Base-by-base conservation (phyloP, 257 asterid genomes). In the Ajuga chamaepitys region DNA sequence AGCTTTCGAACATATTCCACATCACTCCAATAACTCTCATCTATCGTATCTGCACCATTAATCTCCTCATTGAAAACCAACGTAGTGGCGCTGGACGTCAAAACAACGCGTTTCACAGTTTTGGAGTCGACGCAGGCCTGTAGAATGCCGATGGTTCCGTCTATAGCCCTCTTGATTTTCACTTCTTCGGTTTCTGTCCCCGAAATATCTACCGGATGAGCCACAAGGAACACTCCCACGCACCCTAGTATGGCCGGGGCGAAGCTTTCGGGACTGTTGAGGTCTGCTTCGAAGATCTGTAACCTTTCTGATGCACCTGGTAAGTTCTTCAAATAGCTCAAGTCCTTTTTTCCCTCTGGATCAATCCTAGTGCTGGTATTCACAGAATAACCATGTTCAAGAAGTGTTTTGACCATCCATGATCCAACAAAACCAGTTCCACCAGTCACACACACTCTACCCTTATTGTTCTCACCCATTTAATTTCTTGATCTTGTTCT, bases 151-250 rank as follows among this genome's bases (percentile, higher is more conserved):
- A 55, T 21, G 3, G 78, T 52, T 22, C 84, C 88, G 5, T 35
- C 54, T 3, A 74, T 67, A 1, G 74, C 21, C 26, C 46, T 69
- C 13, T 37, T 28, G 45, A 28, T 17, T 55, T 45, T 68, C 17
- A 57, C 58, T 22, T 80, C 76, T 50, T 75, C 86, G 0, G 72
- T 46, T 68, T 83, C 86, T 56, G 64, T 65, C 21, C 57, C 67
- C 12, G 67, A 71, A 0, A 74, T 61, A 50, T 80, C 81, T 4
- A 80, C 45, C 0, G 88, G 86, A 26, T 80, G 88, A n/a, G 86
- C 86, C 24, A 59, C 53, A 24, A 80, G 88, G 52, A 83, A 83
- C n/a, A 83, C 82, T 4, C 86, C 84, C 32, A 59, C 10, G 58
- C 86, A 83, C 9, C 82, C 86, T 42, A 70, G 53, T 10, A 83